Evolutionary conservation across 257 asterid species (phyloP), one percentile per base, ranked within the genome.

Genomic region (Coffea eugenioides): DNA sequence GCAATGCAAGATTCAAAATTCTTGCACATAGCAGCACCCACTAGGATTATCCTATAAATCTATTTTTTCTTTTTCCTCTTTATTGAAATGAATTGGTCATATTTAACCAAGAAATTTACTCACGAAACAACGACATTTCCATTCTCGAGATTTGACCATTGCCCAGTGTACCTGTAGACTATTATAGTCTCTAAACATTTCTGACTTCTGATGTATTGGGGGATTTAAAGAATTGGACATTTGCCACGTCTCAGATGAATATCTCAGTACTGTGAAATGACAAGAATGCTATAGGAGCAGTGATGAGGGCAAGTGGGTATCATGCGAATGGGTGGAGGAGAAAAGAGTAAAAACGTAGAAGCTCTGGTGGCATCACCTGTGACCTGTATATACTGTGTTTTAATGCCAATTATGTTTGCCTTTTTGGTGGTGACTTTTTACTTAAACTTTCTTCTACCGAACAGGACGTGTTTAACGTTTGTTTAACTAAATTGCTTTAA

Each of bases 121-220:
- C 74, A 23, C 2, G 66, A 23, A 39, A 39, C 43, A 39, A 61
- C 74, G 21, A 27, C 54, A 70, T 21, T 54, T 39, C 27, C 67
- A 74, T 74, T 74, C 71, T 75, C 71, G 71, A 75, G 45, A 75
- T 75, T 75, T 59, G 70, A 21, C 39, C 57, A 41, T 59, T 21
- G 56, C 68, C 23, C 79, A 5, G 18, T 39, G 3, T 39, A 39
- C 5, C 27, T 25, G 39, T 59, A 75, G 34, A 59, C 36, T 54
- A 23, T 6, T 2, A 39, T 48, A 9, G 8, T 25, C 5, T 31
- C 13, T 10, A 54, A 39, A 39, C 68, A 59, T 36, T 57, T 54
- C 59, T 54, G 49, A 9, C 45, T 41, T 54, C 68, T 74, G 52
- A 57, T 36, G 12, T 64, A 3, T 36, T 15, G 21, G 69, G 68